Conservation (phyloP, 1,284 basidiomycete genomes). For the Papiliotrema nemorosa region DNA sequence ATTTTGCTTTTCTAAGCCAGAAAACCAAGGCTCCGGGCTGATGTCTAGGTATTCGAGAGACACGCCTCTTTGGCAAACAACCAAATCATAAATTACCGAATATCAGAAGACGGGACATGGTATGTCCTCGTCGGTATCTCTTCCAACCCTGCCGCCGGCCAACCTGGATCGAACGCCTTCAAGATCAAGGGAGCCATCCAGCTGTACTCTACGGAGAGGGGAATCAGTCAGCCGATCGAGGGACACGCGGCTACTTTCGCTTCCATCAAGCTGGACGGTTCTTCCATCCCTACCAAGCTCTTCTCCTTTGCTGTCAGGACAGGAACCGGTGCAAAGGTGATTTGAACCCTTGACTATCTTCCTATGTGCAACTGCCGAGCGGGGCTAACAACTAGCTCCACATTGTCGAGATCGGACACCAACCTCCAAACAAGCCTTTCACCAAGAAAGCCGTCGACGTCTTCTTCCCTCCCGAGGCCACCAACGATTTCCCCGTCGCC, state of each 20-base stretch:
- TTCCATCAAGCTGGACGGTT: slow-evolving; percentile 83
- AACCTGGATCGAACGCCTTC: slow-evolving; percentile 79
- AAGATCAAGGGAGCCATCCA: slow-evolving; percentile 98
- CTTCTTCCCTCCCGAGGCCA: slow-evolving; percentile 97
- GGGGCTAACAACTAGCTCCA: slow-evolving; percentile 67
- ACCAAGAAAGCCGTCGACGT: slow-evolving; percentile 98
- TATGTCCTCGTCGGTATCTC: slow-evolving; percentile 94
- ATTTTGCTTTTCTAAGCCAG: background rate
- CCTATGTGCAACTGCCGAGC: too few relatives aligned
- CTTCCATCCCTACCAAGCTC: slow-evolving; percentile 77
- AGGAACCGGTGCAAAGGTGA: slow-evolving; percentile 90
- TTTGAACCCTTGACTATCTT: slow-evolving; percentile 19
- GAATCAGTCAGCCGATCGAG: slow-evolving; percentile 98
- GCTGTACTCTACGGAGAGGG: slow-evolving; percentile 71
- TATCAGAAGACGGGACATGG: slow-evolving; percentile 93
- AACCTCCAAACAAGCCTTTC: slow-evolving; percentile 91
- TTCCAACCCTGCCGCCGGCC: slow-evolving; percentile 71
- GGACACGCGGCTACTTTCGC: slow-evolving; percentile 98
- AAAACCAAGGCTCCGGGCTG: slow-evolving; percentile 45
- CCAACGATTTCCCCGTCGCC: slow-evolving; percentile 99
- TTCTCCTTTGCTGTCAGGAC: slow-evolving; percentile 96
- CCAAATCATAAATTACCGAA: slow-evolving; percentile 98
- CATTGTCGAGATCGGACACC: slow-evolving; percentile 97
- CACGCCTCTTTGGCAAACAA: slow-evolving; percentile 89
- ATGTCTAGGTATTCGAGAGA: slow-evolving; percentile 88